Evolutionary conservation across 106 monocot genomes (phyloP), one percentile per base, ranked within the genome.

Genomic region (Allium cepa): DNA sequence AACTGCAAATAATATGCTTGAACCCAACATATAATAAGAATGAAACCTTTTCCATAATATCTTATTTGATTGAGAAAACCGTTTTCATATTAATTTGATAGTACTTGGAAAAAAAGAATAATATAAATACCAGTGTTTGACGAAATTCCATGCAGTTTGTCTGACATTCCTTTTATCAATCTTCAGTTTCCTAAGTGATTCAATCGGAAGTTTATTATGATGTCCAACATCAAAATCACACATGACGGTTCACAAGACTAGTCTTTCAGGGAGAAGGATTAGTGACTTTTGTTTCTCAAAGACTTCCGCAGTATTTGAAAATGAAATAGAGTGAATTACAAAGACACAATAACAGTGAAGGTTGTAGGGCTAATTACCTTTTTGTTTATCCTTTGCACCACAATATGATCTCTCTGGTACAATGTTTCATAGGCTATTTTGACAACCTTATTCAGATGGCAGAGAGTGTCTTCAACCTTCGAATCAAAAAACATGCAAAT

Each of bases 91-190:
- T 50, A 26, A 50, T 51, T 51, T 11, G 66, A 51, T 17, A 10
- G 52, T 11, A 66, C 22, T 47, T 64, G 8, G 17, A 64, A 11
- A 49, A 49, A 17, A 11, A 48, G 8, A 1, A 6, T 16, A 16
- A 50, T 66, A 7, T 13, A 4, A 62, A 16, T 87, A 94, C 94
- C 86, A 84, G 64, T 84, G 77, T 79, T 84, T 75, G 10, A 90
- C 84, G 73, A 84, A 90, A 64, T 82, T 84, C 94, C 94, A 94
- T 49, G 86, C 94, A 9, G 76, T 70, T 80, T 79, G 75, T 27
- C 71, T 53, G 15, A 84, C 58, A 57, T 77, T 76, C 52, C 78
- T 80, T 11, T 61, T 69, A 61, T 48, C 28, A 14, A 87, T 75
- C 59, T 69, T 59, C 26, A 94, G 69, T 63, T 80, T 78, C 60